Base-by-base conservation (phyloP, 1,284 basidiomycete genomes). In the Ustilago cynodontis region DNA sequence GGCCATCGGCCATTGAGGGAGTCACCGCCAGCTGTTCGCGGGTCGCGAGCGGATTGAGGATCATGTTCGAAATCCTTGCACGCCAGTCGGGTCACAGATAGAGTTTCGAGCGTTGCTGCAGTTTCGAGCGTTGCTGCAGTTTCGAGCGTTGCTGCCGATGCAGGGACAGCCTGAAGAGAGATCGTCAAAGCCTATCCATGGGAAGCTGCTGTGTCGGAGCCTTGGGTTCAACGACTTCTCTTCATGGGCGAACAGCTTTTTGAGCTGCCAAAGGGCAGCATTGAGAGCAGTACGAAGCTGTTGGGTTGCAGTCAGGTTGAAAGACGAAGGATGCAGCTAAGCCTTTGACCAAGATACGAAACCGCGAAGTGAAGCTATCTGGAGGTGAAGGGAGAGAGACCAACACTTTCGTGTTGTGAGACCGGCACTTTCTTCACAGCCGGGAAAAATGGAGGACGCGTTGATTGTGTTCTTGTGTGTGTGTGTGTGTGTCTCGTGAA, bases 31-130 rank as follows among this genome's bases (percentile, higher is more conserved):
- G 90, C 85, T 98, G 95, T 3, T 89, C 86, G 11, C 92, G 88
- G 0, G 93, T 92, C 0, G 95, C 95, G 49, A 98, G 89, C 9
- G 95, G 93, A 82, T 95, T 93, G 59, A 94, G 89, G 49, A 90
- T 31, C 73, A 76, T 73, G 11, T 39, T 59, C n/a, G n/a, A 9
- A 20, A 14, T 18, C 29, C 14, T 24, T 43, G 37, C 54, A n/a
- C 31, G 31, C 31, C 31, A 33, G 31, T 33, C 31, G 31, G 31
- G 31, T n/a, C n/a, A n/a, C n/a, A 33, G 11, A 33, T 11, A 11
- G 31, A 22, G 41, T 43, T 5, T 11, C 9, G 13, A 6, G 18
- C 31, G 31, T 11, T 33, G 14, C 37, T 16, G 37, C 7, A 22
- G 41, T 43, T 5, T 11, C 9, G 13, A 6, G 18, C 31, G 31